These are phyloP conservation scores for Xerocomus potaroensis DNA, from an alignment of 768 basidiomycete species.

Conservation along the genomic window DNA sequence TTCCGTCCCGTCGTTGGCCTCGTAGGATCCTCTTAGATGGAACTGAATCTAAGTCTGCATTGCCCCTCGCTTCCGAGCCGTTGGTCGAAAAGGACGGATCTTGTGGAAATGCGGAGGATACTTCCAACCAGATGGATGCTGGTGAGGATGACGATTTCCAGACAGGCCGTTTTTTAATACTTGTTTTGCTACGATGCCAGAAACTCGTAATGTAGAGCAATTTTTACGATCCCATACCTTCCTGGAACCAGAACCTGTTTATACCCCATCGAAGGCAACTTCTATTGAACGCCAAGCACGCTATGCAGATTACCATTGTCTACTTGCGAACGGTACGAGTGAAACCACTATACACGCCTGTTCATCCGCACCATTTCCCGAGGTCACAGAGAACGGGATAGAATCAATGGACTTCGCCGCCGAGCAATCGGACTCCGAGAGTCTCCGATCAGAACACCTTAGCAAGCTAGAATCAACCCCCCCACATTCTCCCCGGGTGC, in stretches of 20 bases:
- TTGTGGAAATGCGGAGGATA: neutral
- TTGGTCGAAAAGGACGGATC: neutral
- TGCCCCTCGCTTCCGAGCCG: neutral
- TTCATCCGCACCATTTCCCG: neutral
- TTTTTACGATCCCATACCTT: neutral
- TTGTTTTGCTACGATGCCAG: neutral
- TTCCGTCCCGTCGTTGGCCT: slow-evolving; percentile 21
- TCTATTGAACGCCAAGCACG: neutral
- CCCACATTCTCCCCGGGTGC: neutral
- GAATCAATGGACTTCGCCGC: slow-evolving; percentile 1
- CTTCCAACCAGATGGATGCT: slow-evolving; percentile 3
- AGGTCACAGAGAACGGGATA: neutral
- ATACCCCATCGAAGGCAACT: neutral
- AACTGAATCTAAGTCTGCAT: no score
- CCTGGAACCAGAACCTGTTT: neutral
- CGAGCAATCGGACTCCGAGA: neutral
- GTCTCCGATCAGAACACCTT: neutral
- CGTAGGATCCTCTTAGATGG: slow-evolving; percentile 10
- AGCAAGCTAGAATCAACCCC: neutral
- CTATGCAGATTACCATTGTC: neutral
- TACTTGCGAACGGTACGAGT: neutral
- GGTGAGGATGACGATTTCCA: neutral
- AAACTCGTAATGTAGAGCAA: neutral
- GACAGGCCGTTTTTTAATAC: neutral
- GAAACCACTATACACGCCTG: neutral